Percentiles rank a stretch among this genome's conserved stretches.
phyloP scores from a whole-genome alignment of 176 grass and related monocot genomes.

The Pontederia paniculata region DNA sequence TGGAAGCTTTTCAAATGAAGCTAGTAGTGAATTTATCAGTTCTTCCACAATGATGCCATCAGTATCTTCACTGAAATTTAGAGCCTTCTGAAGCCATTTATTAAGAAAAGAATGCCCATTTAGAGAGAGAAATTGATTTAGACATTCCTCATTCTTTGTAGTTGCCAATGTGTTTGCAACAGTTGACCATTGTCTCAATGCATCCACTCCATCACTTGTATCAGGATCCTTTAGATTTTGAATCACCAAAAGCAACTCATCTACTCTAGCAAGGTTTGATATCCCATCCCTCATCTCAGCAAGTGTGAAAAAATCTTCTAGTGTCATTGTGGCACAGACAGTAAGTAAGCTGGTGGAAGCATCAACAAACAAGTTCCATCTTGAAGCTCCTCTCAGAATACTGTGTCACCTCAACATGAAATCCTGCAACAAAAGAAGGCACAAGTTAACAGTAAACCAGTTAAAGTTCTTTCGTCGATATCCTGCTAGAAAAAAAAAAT shows the following conservation, averaged over 20 bases:
- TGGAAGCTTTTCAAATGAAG: conserved; percentile 34
- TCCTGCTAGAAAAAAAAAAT: too few relatives aligned
- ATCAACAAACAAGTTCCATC: not conserved
- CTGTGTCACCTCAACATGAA: too few relatives aligned
- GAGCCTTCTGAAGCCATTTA: conserved; percentile 51
- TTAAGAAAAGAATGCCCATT: conserved; percentile 48
- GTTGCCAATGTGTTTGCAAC: conserved; percentile 25
- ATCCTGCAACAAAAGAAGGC: too few relatives aligned
- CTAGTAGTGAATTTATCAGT: conserved; percentile 31
- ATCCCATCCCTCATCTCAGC: conserved; percentile 68
- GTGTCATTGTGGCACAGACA: conserved; percentile 15
- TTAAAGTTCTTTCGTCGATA: too few relatives aligned
- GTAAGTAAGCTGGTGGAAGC: not conserved
- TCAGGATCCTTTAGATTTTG: conserved; percentile 26
- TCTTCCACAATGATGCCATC: conserved; percentile 20
- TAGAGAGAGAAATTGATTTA: conserved; percentile 48
- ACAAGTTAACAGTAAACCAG: too few relatives aligned
- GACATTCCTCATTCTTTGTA: conserved; percentile 39
- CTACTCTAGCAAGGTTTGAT: conserved; percentile 33
- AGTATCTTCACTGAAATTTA: conserved; percentile 21
- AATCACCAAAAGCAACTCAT: conserved; percentile 42
- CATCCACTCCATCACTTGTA: conserved; percentile 27
- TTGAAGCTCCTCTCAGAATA: too few relatives aligned
- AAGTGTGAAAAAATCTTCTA: conserved; percentile 63
- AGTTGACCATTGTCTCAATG: conserved; percentile 37